Percentiles rank a stretch among this genome's conserved stretches.
phyloP scores from a whole-genome alignment of 257 asterid genomes.

The Forsythia suspensa region DNA sequence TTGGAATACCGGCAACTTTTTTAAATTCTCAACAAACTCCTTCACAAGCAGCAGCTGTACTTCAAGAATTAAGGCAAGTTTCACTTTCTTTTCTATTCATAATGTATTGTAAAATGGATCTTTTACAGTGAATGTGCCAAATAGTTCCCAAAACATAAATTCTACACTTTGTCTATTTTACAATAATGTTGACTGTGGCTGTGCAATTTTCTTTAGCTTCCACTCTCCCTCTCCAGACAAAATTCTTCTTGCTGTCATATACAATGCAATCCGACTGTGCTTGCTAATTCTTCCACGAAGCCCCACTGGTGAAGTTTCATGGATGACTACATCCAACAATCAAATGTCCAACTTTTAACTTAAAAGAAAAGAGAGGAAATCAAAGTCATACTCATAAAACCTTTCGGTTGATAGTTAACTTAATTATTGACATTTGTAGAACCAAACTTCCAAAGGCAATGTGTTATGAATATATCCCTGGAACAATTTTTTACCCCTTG shows the following conservation, averaged over 20 bases:
- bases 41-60: constrained; percentile 75
- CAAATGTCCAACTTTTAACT: background rate
- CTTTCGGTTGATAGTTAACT: background rate
- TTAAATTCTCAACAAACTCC: constrained; percentile 90
- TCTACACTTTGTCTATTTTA: background rate
- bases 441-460: background rate
- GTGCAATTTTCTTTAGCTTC: background rate
- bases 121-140: background rate
- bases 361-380: background rate
- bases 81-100: constrained; percentile 17
- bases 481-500: background rate
- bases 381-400: background rate
- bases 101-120: background rate
- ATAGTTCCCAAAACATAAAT: background rate
- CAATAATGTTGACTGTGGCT: background rate
- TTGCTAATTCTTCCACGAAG: constrained; percentile 13
- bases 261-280: background rate
- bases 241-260: constrained; percentile 7
- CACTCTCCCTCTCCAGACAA: constrained; percentile 2
- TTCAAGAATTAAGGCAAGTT: constrained; percentile 82
- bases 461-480: background rate
- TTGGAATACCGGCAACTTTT: constrained; percentile 91
- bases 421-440: background rate
- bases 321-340: constrained; percentile 3
- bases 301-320: background rate